Conservation (phyloP, 2,329 filamentous ascomycete genomes). For the Orbilia ellipsospora region DNA sequence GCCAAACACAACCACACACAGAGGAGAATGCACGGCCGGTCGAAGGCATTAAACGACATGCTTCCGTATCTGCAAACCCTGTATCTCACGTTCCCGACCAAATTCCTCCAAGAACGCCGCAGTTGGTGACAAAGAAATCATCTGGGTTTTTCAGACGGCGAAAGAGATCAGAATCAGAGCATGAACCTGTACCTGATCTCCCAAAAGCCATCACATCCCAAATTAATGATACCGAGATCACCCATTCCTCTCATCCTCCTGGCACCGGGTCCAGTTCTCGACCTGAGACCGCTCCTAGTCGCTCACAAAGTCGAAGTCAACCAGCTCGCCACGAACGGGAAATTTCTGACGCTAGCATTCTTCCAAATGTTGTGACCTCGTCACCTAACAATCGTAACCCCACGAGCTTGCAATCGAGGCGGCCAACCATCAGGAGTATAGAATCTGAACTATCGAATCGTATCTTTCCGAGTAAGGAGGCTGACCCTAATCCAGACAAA, state of each 20-base stretch:
- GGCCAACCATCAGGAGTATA: constrained; percentile 51
- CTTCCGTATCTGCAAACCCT: constrained; percentile 35
- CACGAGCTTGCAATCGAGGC: constrained; percentile 30
- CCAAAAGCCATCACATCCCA: constrained; percentile 62
- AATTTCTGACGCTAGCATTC: constrained; percentile 32
- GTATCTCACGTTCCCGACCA: constrained; percentile 64
- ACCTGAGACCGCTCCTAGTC: constrained; percentile 39
- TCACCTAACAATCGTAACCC: constrained; percentile 36
- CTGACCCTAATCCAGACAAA: constrained; percentile 39
- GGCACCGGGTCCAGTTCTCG: constrained; percentile 31
- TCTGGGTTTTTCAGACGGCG: constrained; percentile 92
- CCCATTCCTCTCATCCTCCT: constrained; percentile 90
- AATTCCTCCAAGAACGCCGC: constrained; percentile 62
- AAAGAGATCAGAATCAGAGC: constrained; percentile 86
- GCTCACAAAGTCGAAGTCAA: constrained; percentile 38
- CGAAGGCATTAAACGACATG: constrained; percentile 55
- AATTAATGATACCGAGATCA: constrained; percentile 80
- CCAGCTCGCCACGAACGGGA: constrained; percentile 42
- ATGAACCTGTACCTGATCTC: constrained; percentile 70
- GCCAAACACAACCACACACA: constrained; percentile 39
- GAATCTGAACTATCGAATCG: constrained; percentile 53
- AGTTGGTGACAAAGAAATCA: constrained; percentile 78
- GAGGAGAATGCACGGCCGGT: constrained; percentile 15
- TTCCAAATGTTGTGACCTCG: constrained; percentile 34
- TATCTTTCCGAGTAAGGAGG: constrained; percentile 30